phyloP scores from a whole-genome alignment of 257 asterid genomes.

The Galeopsis tetrahit region DNA sequence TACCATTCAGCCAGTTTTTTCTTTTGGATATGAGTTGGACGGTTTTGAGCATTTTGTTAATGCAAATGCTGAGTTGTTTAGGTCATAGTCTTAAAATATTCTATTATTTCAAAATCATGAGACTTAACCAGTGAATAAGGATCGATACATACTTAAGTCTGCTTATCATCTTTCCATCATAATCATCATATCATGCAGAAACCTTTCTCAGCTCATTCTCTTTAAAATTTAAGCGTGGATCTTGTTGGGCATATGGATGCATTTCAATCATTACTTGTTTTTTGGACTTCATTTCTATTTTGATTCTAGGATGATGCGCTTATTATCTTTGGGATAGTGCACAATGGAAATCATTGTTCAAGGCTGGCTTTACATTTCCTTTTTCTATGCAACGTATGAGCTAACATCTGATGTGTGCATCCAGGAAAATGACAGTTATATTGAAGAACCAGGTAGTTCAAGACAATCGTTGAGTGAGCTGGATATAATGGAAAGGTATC shows the following conservation, averaged over 20 bases:
- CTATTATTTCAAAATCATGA: conserved; percentile 8
- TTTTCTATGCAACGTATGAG: conserved; percentile 50
- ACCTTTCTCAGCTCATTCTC: neutral
- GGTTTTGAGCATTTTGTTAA: neutral
- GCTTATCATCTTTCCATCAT: conserved; percentile 2
- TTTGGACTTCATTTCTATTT: neutral
- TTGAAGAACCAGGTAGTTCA: conserved; percentile 55
- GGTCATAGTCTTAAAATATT: neutral
- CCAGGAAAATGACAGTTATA: conserved; percentile 56
- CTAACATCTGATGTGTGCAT: conserved; percentile 40
- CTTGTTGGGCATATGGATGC: conserved; percentile 2
- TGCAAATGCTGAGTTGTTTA: neutral
- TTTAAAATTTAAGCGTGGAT: neutral
- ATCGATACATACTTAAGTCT: conserved; percentile 2
- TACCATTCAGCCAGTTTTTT: neutral
- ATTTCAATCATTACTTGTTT: neutral
- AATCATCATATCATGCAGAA: conserved; percentile 8
- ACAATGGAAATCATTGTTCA: neutral
- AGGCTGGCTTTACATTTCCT: neutral
- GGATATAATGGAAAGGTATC: conserved; percentile 63
- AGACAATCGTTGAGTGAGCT: conserved; percentile 50
- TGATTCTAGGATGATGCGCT: neutral
- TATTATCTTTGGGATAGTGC: neutral
- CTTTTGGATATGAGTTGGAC: neutral
- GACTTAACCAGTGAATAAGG: conserved; percentile 25